phyloP scores from a whole-genome alignment of 176 grass and related monocot species.

The Aegilops umbellulata region DNA sequence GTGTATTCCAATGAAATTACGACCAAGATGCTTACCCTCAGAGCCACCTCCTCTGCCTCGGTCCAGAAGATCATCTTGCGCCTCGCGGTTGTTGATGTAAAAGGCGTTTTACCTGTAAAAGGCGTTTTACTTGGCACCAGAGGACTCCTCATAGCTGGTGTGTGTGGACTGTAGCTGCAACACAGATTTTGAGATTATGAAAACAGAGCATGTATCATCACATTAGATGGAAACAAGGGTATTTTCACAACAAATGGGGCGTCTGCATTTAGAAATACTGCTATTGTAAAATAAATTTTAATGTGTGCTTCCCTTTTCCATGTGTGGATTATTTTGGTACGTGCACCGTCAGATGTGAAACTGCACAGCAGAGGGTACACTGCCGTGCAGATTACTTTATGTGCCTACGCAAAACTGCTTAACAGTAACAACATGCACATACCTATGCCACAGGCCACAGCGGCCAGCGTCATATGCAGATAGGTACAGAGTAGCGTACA shows the following conservation, averaged over 20 bases:
- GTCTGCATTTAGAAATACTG: background rate
- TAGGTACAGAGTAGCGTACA: background rate
- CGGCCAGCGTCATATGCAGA: background rate
- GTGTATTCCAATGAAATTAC: too few species aligned
- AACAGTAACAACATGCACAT: background rate
- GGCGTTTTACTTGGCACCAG: background rate
- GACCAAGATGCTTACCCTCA: constrained; percentile 30
- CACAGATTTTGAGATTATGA: background rate
- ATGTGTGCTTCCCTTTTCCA: background rate
- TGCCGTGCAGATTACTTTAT: background rate
- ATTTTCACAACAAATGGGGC: background rate
- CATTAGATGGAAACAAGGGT: background rate
- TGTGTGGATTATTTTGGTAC: background rate
- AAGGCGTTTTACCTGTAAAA: constrained; percentile 2
- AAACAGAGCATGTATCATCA: background rate
- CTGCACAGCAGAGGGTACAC: background rate
- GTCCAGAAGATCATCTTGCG: constrained; percentile 53
- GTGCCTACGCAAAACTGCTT: background rate
- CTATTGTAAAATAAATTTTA: background rate
- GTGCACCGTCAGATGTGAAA: background rate
- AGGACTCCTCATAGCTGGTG: constrained; percentile 23
- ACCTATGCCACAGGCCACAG: background rate
- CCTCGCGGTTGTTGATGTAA: constrained; percentile 17
- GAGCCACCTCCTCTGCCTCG: constrained; percentile 38
- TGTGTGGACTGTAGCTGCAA: constrained; percentile 49